phyloP scores from a whole-genome alignment of 805 yeast species.

The Metschnikowia matae region DNA sequence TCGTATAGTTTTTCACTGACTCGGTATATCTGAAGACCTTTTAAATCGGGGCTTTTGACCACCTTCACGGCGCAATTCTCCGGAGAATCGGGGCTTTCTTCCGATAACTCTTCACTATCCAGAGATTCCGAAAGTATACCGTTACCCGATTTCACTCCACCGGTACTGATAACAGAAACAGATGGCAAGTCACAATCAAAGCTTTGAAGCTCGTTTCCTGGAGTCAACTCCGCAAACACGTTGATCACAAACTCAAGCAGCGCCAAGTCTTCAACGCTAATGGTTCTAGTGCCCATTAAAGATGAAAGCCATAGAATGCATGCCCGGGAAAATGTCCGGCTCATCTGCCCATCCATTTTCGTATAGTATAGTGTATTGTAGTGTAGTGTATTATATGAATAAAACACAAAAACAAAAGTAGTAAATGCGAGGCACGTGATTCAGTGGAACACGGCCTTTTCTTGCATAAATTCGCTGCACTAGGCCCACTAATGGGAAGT shows the following conservation, averaged over 20 bases:
- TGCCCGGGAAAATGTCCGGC: not conserved
- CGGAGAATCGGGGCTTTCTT: not conserved
- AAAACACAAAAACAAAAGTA: not conserved
- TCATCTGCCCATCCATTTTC: not conserved
- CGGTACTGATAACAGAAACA: not conserved
- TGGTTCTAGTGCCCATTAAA: not conserved
- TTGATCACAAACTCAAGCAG: conserved; percentile 1
- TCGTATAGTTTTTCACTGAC: conserved; percentile 1
- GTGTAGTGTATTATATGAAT: not conserved
- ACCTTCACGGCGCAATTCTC: not conserved
- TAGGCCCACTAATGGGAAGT: conserved; percentile 19
- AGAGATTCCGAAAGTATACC: not conserved
- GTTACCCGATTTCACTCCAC: not conserved
- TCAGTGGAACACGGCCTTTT: too few relatives aligned
- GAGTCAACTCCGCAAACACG: conserved; percentile 1
- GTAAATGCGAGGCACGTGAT: not conserved
- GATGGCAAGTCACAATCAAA: not conserved
- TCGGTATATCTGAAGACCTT: not conserved
- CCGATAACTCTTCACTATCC: too few relatives aligned
- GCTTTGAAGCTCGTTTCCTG: not conserved
- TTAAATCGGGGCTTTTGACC: conserved; percentile 1
- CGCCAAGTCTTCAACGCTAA: conserved; percentile 1
- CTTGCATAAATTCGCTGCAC: too few relatives aligned
- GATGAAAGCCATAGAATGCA: conserved; percentile 3
- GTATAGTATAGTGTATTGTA: not conserved